These are phyloP conservation scores for Salvia rosmarinus DNA, from an alignment of 257 asterid species.

Conservation along the genomic window DNA sequence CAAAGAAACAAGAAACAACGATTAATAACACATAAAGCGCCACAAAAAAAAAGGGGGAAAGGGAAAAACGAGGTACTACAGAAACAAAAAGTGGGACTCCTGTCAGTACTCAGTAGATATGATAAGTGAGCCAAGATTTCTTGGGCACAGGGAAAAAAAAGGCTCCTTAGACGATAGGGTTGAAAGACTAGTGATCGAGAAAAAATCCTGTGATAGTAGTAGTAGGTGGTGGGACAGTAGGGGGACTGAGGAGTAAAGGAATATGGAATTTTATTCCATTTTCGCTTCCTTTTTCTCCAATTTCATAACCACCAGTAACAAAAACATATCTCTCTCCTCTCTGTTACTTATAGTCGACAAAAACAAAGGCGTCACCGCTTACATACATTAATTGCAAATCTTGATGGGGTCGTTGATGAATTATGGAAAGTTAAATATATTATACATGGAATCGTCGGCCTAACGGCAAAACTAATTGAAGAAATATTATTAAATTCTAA, in stretches of 20 bases:
- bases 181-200: not conserved
- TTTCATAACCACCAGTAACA: not conserved
- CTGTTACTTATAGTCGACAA: not conserved
- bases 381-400: conserved; percentile 13
- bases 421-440: not conserved
- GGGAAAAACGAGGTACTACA: not conserved
- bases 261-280: conserved; percentile 13
- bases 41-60: not conserved
- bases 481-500: not conserved
- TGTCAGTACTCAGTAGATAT: conserved; percentile 6
- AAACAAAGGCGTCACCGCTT: conserved; percentile 38
- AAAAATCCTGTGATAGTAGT: not conserved
- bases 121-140: conserved; percentile 25
- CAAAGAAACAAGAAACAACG: not conserved
- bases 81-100: conserved; percentile 5
- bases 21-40: not conserved
- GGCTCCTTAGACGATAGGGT: conserved; percentile 35
- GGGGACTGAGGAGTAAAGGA: not conserved
- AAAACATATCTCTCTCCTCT: not conserved
- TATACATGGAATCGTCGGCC: not conserved
- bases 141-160: conserved; percentile 11
- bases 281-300: not conserved
- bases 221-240: conserved; percentile 24
- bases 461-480: not conserved
- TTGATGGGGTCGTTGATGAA: not conserved